Base-by-base conservation (phyloP, 169 alveolate genomes). In the Plasmodium knowlesi region DNA sequence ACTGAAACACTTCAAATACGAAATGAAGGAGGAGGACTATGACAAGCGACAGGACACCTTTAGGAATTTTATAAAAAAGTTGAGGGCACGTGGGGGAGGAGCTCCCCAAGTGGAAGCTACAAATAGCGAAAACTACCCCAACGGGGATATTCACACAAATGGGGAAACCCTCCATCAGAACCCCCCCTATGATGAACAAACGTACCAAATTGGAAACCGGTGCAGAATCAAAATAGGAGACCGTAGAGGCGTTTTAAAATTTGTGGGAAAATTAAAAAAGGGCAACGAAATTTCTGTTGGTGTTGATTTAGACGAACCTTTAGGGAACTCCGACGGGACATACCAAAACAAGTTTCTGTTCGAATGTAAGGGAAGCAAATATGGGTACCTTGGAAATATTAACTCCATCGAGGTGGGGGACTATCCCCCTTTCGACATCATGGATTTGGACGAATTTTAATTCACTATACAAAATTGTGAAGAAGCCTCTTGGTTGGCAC, bases 11-110 rank as follows among this genome's bases (percentile, higher is more conserved):
- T 54, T 93, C 83, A 96, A 95, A 92, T 98, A 97, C 92, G 93
- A 92, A 70, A 97, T 98, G 91, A 95, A 98, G 10, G 99, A 98
- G 32, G 99, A 98, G 74, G 98, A 96, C 53, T 98, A 98, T 93
- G 95, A 88, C 73, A 93, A 96, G 54, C 95, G 99, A 34, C 97
- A 92, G 16, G 96, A 92, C 30, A 97, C 96, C 39, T 84, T 98
- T 53, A 85, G 98, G 74, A 95, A 94, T 39, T 98, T 98, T 94
- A 95, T 96, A 67, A 93, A 92, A 86, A 92, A 96, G 57, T 50
- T 93, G 81, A 80, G 96, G 43, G 54, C 70, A 28, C 57, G 70
- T 43, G 41, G 71, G 46, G 93, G 54, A n/a, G 78, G 10, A 9
- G 37, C 12, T 30, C 32, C 43, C n/a, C n/a, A n/a, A n/a, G n/a